A percentile compares a stretch with the other conserved stretches of the same genome.
Evolutionary conservation across 2,329 filamentous ascomycete species (phyloP).

Genomic region (Lachnellula arida): DNA sequence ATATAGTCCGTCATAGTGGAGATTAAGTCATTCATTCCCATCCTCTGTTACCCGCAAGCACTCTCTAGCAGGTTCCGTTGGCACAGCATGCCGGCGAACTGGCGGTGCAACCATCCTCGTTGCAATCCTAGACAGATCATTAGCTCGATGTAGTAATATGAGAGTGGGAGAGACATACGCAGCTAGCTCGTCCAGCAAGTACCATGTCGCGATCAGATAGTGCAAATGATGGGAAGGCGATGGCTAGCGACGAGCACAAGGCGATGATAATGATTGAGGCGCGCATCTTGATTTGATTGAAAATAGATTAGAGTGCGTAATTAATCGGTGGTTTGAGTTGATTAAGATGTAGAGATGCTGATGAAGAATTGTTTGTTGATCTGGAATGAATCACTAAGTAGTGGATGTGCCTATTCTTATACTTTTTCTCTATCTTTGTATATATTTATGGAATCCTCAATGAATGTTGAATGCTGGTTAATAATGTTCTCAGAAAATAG

Average conservation of each 20-base stretch:
- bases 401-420: neutral
- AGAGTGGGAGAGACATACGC: neutral
- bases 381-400: neutral
- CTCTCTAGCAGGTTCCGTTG: neutral
- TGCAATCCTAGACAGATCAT: neutral
- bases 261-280: neutral
- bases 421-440: neutral
- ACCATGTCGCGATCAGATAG: neutral
- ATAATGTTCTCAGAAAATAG: neutral
- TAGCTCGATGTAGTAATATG: neutral
- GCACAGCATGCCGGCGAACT: neutral
- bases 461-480: neutral
- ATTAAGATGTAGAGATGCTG: neutral
- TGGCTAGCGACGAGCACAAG: neutral
- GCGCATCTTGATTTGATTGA: neutral
- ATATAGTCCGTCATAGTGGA: no score
- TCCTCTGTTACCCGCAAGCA: no score
- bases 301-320: neutral
- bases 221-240: neutral
- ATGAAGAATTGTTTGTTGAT: neutral
- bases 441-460: neutral
- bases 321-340: neutral
- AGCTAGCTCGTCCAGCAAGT: neutral
- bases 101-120: neutral
- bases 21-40: no score